Evolutionary conservation across 2,329 filamentous ascomycete genomes (phyloP).

Genomic region (Aspergillus sp.): DNA sequence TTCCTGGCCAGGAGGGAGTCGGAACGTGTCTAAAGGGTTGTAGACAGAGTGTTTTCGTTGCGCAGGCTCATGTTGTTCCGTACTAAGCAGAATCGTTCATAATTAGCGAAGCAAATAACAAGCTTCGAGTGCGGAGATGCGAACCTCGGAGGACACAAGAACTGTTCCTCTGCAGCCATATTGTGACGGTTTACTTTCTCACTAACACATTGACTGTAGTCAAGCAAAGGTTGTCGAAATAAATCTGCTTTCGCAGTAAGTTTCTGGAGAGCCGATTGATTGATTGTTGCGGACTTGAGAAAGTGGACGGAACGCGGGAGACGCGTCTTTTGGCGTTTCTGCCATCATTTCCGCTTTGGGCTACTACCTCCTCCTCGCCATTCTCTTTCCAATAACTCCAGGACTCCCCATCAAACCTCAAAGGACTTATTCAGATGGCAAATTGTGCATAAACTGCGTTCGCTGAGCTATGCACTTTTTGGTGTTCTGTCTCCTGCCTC

Average conservation of each 20-base stretch:
- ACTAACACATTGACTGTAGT: neutral
- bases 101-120: neutral
- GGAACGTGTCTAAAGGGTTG: conserved; percentile 72
- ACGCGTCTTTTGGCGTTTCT: conserved; percentile 29
- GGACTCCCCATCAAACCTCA: too few relatives aligned
- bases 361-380: neutral
- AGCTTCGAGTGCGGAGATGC: conserved; percentile 6
- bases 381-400: neutral
- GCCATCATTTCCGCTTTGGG: conserved; percentile 24
- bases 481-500: neutral
- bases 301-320: conserved; percentile 18
- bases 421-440: neutral
- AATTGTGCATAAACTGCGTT: neutral
- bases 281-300: conserved; percentile 2
- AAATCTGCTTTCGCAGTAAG: neutral
- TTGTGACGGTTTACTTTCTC: neutral
- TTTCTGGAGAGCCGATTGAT: neutral
- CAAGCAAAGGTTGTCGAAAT: neutral
- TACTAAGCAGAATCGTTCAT: conserved; percentile 16
- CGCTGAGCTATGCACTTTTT: neutral
- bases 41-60: conserved; percentile 64
- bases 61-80: conserved; percentile 42
- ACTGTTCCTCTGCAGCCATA: conserved; percentile 24
- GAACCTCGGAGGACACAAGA: conserved; percentile 32
- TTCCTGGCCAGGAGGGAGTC: conserved; percentile 62